phyloP scores from a whole-genome alignment of 2,329 filamentous ascomycete genomes.

The Aureobasidium melanogenum region DNA sequence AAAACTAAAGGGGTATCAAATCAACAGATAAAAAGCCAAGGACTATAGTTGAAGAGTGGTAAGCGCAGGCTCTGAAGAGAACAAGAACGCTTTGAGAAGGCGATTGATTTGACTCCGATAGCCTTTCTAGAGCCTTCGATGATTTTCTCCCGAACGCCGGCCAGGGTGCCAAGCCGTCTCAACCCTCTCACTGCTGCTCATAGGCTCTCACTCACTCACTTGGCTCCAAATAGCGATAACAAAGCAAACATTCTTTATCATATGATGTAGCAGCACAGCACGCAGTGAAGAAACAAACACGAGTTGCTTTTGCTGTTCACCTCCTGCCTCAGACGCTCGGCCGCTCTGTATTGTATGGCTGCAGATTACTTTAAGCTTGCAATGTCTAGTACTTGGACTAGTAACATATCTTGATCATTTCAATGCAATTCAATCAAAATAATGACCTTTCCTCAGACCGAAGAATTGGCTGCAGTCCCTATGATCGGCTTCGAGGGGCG shows the following conservation, averaged over 20 bases:
- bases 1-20: constrained; percentile 7
- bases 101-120: constrained; percentile 1
- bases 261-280: background rate
- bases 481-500: background rate
- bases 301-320: too few species aligned
- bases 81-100: constrained; percentile 1
- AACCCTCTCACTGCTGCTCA: background rate
- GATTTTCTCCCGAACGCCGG: constrained; percentile 1
- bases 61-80: constrained; percentile 8
- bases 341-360: background rate
- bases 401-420: background rate
- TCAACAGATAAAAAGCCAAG: constrained; percentile 10
- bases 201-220: background rate
- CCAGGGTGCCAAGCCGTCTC: background rate
- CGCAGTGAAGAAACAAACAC: background rate
- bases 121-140: constrained; percentile 9
- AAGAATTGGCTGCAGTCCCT: too few species aligned
- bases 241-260: background rate
- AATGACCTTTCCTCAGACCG: background rate
- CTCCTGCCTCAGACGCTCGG: background rate
- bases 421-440: background rate
- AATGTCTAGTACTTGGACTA: background rate
- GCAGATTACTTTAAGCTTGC: background rate
- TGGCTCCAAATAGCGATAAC: background rate
- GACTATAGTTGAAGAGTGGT: constrained; percentile 1